These are phyloP conservation scores for Amanita jacksonii DNA, from an alignment of 768 basidiomycete species.

Conservation along the genomic window DNA sequence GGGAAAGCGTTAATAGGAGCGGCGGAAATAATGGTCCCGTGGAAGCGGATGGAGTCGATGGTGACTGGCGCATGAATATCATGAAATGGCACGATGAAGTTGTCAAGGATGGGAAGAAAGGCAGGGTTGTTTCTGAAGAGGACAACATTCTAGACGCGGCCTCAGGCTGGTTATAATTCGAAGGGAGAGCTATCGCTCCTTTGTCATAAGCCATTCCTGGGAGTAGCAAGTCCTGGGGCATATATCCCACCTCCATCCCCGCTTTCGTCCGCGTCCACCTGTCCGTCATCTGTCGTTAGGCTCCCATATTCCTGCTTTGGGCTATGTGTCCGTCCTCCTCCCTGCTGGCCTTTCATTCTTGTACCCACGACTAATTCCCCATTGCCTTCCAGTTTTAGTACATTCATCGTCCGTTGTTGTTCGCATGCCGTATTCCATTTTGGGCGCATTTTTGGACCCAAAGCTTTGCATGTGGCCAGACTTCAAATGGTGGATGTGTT, in stretches of 20 bases:
- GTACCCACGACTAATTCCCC: not conserved
- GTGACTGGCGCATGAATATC: slow-evolving; percentile 3
- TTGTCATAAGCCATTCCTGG: slow-evolving; percentile 5
- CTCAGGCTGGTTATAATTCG: not conserved
- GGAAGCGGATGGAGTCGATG: slow-evolving; percentile 8
- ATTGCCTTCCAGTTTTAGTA: slow-evolving; percentile 3
- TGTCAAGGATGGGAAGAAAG: slow-evolving; percentile 6
- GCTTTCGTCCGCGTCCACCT: slow-evolving; percentile 1
- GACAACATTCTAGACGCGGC: too few species aligned
- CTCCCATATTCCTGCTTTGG: not conserved
- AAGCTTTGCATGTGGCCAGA: too few species aligned
- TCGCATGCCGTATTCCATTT: not conserved
- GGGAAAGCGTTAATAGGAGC: slow-evolving; percentile 1
- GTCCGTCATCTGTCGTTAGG: not conserved
- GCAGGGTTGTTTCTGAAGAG: not conserved
- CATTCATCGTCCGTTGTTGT: not conserved
- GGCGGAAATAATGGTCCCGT: slow-evolving; percentile 7
- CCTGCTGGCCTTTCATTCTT: slow-evolving; percentile 1
- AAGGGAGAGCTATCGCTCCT: slow-evolving; percentile 1
- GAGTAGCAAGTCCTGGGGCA: too few species aligned
- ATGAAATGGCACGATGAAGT: slow-evolving; percentile 7
- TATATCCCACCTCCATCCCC: not conserved
- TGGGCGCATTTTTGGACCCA: not conserved
- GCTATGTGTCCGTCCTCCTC: not conserved
- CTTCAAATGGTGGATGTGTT: too few species aligned